phyloP scores from a whole-genome alignment of 2,329 filamentous ascomycete species.

The Aphanocladium album region DNA sequence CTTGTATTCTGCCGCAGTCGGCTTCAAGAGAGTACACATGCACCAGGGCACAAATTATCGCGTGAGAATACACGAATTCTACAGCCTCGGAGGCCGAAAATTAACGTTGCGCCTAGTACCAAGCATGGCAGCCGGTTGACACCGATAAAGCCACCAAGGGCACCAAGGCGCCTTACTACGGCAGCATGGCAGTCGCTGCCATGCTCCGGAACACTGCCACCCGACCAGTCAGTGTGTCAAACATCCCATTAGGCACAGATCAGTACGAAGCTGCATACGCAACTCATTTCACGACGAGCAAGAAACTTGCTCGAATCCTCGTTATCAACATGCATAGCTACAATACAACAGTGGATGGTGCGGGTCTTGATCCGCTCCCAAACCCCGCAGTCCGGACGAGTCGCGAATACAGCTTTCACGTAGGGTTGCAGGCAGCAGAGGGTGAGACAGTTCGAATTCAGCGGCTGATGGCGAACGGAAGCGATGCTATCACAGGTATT shows the following conservation, averaged over 20 bases:
- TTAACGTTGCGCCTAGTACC: constrained; percentile 33
- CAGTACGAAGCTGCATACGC: constrained; percentile 49
- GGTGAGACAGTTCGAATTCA: constrained; percentile 33
- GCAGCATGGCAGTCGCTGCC: constrained; percentile 31
- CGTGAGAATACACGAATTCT: constrained; percentile 18
- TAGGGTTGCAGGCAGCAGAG: constrained; percentile 30
- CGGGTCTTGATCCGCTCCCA: constrained; percentile 19
- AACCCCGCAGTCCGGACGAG: constrained; percentile 26
- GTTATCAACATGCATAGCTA: constrained; percentile 55
- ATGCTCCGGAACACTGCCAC: constrained; percentile 37
- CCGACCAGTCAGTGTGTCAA: constrained; percentile 39
- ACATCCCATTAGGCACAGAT: constrained; percentile 37
- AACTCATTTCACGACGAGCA: constrained; percentile 35
- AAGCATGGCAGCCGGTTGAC: constrained; percentile 54
- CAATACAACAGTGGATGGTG: constrained; percentile 49
- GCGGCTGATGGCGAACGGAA: constrained; percentile 55
- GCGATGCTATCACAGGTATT: constrained; percentile 57
- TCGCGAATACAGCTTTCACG: constrained; percentile 33
- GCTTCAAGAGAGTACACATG: constrained; percentile 56
- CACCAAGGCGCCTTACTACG: constrained; percentile 63
- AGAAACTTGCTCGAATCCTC: constrained; percentile 41
- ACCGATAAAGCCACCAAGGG: constrained; percentile 46
- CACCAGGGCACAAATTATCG: constrained; percentile 60
- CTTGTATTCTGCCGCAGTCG: constrained; percentile 50
- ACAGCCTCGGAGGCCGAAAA: not conserved